Evolutionary conservation across 2,329 filamentous ascomycete species (phyloP).

Genomic region (Alternaria rosae): DNA sequence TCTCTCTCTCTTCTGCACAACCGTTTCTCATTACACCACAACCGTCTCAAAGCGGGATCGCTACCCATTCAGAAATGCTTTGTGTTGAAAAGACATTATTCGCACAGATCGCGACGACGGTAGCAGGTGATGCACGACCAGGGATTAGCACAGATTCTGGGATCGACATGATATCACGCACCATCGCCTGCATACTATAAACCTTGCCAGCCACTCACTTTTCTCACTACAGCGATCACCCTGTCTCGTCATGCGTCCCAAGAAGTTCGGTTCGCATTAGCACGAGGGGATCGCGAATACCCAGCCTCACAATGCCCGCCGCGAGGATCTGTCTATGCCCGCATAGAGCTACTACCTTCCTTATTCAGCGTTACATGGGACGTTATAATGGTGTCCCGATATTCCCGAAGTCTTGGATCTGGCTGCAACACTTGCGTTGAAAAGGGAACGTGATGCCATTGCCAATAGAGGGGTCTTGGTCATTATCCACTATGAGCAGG

Average conservation of each 20-base stretch:
- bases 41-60: background rate
- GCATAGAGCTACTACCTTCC: conserved; percentile 1
- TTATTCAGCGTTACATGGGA: background rate
- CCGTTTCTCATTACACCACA: background rate
- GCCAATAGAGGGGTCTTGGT: conserved; percentile 1
- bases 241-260: conserved; percentile 14
- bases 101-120: background rate
- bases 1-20: background rate
- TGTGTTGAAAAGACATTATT: background rate
- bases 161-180: conserved; percentile 14
- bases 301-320: background rate
- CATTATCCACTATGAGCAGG: background rate
- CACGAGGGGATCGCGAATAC: background rate
- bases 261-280: background rate
- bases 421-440: background rate
- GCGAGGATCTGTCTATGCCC: background rate
- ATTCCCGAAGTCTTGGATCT: background rate
- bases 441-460: background rate
- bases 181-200: conserved; percentile 8
- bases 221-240: conserved; percentile 1
- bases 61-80: background rate
- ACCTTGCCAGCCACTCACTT: conserved; percentile 2
- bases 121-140: background rate
- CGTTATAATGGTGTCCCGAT: background rate
- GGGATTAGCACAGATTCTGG: background rate